Evolutionary conservation across 1,284 basidiomycete genomes (phyloP), one percentile per base, ranked within the genome.

Genomic region (Pseudozyma tsukubaensis): DNA sequence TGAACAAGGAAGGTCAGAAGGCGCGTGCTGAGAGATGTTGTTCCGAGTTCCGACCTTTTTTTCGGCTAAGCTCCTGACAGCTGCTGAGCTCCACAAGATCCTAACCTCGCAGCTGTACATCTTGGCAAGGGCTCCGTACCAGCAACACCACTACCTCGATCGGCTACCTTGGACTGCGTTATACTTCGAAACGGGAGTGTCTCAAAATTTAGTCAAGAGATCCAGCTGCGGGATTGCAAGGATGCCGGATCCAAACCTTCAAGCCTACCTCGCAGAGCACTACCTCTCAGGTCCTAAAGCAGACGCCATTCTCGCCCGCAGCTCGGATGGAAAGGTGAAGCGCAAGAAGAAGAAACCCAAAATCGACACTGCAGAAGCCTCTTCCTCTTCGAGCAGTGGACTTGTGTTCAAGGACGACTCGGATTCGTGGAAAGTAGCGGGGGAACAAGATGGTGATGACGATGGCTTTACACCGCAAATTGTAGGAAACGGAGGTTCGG

Each of bases 201-300:
- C 32, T 7, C 21, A 3, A 50, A 13, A 16, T 35, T 50, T 12
- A 13, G 14, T 14, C 24, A 34, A 9, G 9, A 35, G 32, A 34
- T 37, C 36, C 36, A 21, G 47, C 32, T 32, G 47, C 24, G 13
- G 32, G 47, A 49, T 5, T 12, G 47, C 13, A 32, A 39, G 32
- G 11, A 82, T 83, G 80, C 82, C 79, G 0, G 76, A 83, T 43
- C 77, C 76, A 7, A 57, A 86, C 66, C 83, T 88, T 35, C 86
- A 88, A 79, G 85, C 86, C 9, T 88, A 88, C 77, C 80, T 88
- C 11, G 88, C 88, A 1, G 74, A 85, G 35, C 87, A 87, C 56
- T 99, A 99, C 86, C 97, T 98, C 93, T 92, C 94, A 7, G 96
- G 96, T 0, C 91, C 93, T 0, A 99, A 97, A 84, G 94, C 95